A percentile compares a stretch with the other conserved stretches of the same genome.
Conservation (phyloP, 345 rosid species). For the Melastoma malabathricum region DNA sequence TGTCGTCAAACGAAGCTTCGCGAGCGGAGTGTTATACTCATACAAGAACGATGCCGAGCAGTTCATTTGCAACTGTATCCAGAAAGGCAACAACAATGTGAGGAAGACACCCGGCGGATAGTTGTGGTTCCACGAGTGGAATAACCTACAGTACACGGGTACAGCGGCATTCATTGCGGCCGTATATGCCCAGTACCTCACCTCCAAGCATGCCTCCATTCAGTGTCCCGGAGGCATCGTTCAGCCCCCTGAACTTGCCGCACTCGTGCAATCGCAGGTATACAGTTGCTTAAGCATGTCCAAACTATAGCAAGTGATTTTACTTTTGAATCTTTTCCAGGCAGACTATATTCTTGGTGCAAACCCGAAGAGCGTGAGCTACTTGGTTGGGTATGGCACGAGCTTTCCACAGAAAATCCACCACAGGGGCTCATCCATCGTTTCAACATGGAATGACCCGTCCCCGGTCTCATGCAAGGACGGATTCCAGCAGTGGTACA, state of each 20-base stretch:
- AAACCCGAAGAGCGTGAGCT: constrained; percentile 34
- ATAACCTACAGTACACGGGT: constrained; percentile 21
- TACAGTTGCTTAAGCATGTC: not conserved
- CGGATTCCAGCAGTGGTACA: constrained; percentile 30
- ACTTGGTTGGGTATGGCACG: constrained; percentile 43
- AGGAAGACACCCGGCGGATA: constrained; percentile 21
- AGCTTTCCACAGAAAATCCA: constrained; percentile 28
- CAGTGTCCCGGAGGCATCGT: constrained; percentile 23
- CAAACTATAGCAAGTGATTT: not conserved
- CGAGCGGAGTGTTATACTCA: constrained; percentile 5
- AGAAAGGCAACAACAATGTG: constrained; percentile 27
- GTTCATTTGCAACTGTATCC: constrained; percentile 34
- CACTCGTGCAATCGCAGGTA: constrained; percentile 34
- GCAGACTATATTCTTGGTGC: constrained; percentile 35
- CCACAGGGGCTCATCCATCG: constrained; percentile 33
- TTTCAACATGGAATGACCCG: constrained; percentile 19
- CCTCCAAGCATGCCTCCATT: constrained; percentile 14
- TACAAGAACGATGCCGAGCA: constrained; percentile 32
- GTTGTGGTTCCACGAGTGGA: constrained; percentile 20
- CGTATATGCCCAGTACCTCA: constrained; percentile 17
- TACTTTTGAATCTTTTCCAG: not conserved
- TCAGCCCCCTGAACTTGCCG: constrained; percentile 14
- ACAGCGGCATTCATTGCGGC: constrained; percentile 16
- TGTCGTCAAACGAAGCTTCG: constrained; percentile 8
- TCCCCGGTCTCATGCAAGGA: constrained; percentile 18